A percentile compares a stretch with the other conserved stretches of the same genome.
Conservation (phyloP, 331 rosid species). For the Phaseolus coccineus region DNA sequence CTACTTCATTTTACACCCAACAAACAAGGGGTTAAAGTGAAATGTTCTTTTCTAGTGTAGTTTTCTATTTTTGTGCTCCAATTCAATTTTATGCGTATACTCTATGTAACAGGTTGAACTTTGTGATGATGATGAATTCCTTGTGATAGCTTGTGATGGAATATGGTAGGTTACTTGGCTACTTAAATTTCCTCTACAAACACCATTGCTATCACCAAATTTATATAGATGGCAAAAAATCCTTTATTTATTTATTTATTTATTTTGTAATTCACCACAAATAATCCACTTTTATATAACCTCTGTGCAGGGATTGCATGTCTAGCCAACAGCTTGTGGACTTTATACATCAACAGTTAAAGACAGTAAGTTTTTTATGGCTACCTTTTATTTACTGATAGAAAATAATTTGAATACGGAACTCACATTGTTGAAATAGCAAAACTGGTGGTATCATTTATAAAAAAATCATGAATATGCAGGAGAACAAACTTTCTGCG, state of each 20-base stretch:
- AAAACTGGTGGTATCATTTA: constrained; percentile 14
- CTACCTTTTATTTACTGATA: constrained; percentile 25
- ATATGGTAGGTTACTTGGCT: constrained; percentile 72
- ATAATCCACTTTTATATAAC: constrained; percentile 16
- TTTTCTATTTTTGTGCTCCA: constrained; percentile 13
- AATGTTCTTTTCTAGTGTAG: not conserved
- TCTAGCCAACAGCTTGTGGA: constrained; percentile 96
- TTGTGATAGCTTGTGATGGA: constrained; percentile 95
- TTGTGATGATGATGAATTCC: constrained; percentile 90
- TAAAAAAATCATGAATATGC: constrained; percentile 44
- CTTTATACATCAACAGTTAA: constrained; percentile 66
- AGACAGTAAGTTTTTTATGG: constrained; percentile 60
- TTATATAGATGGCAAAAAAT: constrained; percentile 1
- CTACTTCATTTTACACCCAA: not conserved
- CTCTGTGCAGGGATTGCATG: constrained; percentile 87
- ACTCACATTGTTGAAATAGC: constrained; percentile 26
- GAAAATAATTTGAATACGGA: constrained; percentile 4
- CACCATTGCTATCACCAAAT: constrained; percentile 15
- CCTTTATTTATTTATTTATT: not conserved
- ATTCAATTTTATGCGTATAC: constrained; percentile 25
- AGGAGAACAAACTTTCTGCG: constrained; percentile 85
- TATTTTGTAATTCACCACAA: not conserved
- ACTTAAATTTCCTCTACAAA: constrained; percentile 37
- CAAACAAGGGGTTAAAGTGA: not conserved
- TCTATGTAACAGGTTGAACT: constrained; percentile 70